Percentiles rank a stretch among this genome's conserved stretches.
These are phyloP conservation scores for Hericium erinaceus DNA, from an alignment of 768 basidiomycete genomes.

Conservation along the genomic window DNA sequence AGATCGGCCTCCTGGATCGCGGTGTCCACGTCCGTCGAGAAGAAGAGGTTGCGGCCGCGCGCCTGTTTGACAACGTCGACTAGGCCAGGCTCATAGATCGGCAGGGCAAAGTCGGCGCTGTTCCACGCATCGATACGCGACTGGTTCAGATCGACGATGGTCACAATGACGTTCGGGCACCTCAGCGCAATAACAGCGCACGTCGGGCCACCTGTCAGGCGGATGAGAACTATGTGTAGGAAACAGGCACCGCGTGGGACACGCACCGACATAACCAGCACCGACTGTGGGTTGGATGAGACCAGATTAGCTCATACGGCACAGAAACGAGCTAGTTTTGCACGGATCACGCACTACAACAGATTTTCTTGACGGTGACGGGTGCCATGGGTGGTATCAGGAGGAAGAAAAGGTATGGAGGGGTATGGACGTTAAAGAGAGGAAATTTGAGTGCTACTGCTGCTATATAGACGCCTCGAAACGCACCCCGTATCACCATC, in stretches of 20 bases:
- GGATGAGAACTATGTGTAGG: background rate
- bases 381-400: slow-evolving; percentile 33
- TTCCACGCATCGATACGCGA: slow-evolving; percentile 97
- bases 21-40: slow-evolving; percentile 90
- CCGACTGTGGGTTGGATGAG: slow-evolving; percentile 41
- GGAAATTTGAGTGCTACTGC: background rate
- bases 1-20: slow-evolving; percentile 92
- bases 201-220: slow-evolving; percentile 75
- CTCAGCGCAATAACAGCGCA: slow-evolving; percentile 92
- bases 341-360: slow-evolving; percentile 62
- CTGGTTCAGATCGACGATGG: slow-evolving; percentile 96
- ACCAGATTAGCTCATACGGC: background rate
- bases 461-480: too few species aligned
- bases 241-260: background rate
- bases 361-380: slow-evolving; percentile 68
- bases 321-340: slow-evolving; percentile 10
- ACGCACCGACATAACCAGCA: slow-evolving; percentile 88
- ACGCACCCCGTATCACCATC: too few species aligned
- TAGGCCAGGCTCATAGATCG: slow-evolving; percentile 97
- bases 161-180: slow-evolving; percentile 88
- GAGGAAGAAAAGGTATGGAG: slow-evolving; percentile 13
- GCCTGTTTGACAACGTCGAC: slow-evolving; percentile 82
- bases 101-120: slow-evolving; percentile 69
- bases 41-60: slow-evolving; percentile 93
- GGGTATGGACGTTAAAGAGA: background rate